A percentile compares a stretch with the other conserved stretches of the same genome.
Conservation (phyloP, 2,329 filamentous ascomycete species). For the Diplocarpon mali region DNA sequence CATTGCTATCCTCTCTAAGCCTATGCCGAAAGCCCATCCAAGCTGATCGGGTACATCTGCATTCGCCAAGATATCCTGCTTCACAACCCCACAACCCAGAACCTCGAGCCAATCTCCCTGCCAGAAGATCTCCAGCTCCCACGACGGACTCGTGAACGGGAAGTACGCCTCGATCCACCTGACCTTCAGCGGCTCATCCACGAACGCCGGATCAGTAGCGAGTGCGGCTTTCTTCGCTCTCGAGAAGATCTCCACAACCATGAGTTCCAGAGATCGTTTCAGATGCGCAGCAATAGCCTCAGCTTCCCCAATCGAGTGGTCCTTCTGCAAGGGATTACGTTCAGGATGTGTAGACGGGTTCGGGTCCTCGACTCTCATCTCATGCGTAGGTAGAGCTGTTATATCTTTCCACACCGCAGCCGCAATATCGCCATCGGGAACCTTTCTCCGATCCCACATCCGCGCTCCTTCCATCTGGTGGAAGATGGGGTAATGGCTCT, state of each 20-base stretch:
- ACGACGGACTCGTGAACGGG: constrained; percentile 90
- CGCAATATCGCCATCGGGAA: constrained; percentile 46
- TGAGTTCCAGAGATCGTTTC: constrained; percentile 77
- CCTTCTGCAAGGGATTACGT: constrained; percentile 70
- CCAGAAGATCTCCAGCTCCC: constrained; percentile 94
- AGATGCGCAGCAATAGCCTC: constrained; percentile 76
- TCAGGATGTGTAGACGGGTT: constrained; percentile 67
- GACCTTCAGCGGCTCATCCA: constrained; percentile 66
- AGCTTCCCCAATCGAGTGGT: constrained; percentile 65
- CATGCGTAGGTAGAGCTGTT: constrained; percentile 58
- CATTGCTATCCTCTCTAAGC: constrained; percentile 94
- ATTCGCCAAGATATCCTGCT: constrained; percentile 69
- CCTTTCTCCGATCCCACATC: constrained; percentile 67
- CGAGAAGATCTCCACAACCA: constrained; percentile 82
- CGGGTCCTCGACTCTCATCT: constrained; percentile 70
- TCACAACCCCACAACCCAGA: constrained; percentile 81
- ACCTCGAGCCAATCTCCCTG: constrained; percentile 93
- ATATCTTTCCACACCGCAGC: constrained; percentile 60
- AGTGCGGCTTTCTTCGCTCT: constrained; percentile 58
- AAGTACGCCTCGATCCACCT: constrained; percentile 97
- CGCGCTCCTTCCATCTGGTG: constrained; percentile 97
- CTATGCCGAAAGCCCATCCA: constrained; percentile 93
- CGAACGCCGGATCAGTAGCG: constrained; percentile 32
- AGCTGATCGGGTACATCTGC: constrained; percentile 65
- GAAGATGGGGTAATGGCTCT: constrained; percentile 91